Evolutionary conservation across 768 basidiomycete genomes (phyloP).

Genomic region (Pholiota microspora): DNA sequence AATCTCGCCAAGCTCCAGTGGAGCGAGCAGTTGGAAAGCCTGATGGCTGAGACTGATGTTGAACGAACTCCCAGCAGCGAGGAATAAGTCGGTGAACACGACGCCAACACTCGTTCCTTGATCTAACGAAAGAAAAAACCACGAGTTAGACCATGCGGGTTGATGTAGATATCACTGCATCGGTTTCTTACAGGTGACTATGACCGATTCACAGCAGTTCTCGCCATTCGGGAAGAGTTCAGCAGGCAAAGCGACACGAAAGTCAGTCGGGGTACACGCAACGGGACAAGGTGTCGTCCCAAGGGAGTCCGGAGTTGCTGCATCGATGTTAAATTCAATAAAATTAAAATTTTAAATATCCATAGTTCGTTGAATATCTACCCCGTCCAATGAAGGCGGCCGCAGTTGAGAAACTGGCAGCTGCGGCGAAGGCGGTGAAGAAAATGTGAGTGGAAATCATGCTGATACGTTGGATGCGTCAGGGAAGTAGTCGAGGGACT

Average conservation of each 20-base stretch:
- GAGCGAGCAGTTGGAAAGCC: not conserved
- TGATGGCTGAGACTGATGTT: not conserved
- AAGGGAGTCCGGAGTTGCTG: not conserved
- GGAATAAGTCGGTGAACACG: not conserved
- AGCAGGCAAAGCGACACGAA: not conserved
- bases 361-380: not conserved
- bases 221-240: not conserved
- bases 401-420: not conserved
- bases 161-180: not conserved
- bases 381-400: not conserved
- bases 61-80: not conserved
- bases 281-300: not conserved
- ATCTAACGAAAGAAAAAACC: no score
- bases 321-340: not conserved
- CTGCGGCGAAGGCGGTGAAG: not conserved
- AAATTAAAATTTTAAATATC: not conserved
- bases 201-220: not conserved
- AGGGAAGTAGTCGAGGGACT: no score
- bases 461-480: no score
- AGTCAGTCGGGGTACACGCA: not conserved
- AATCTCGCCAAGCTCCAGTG: not conserved
- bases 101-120: not conserved
- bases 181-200: not conserved
- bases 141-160: not conserved
- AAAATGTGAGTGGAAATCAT: not conserved